Evolutionary conservation across 1,284 basidiomycete species (phyloP).

Genomic region (Sporisorium graminicola): DNA sequence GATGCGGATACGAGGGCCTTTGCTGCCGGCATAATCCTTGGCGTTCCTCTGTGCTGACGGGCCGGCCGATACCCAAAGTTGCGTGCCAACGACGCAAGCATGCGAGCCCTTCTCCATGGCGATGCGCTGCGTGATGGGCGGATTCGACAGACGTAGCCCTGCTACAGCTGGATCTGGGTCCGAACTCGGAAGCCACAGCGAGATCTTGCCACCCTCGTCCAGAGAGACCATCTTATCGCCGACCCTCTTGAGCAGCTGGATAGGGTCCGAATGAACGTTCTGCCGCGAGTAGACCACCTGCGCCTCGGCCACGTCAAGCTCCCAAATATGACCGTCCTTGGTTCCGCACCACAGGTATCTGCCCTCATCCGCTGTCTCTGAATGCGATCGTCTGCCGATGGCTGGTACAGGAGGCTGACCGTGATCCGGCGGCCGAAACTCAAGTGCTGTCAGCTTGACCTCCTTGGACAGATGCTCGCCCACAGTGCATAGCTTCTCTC

Average conservation of each 20-base stretch:
- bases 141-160: conserved; percentile 45
- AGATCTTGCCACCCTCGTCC: conserved; percentile 68
- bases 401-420: conserved; percentile 22
- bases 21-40: conserved; percentile 33
- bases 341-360: conserved; percentile 66
- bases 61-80: conserved; percentile 62
- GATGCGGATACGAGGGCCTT: conserved; percentile 54
- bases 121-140: conserved; percentile 64
- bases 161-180: conserved; percentile 34
- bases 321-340: conserved; percentile 59
- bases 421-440: conserved; percentile 51
- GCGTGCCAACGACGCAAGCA: conserved; percentile 55
- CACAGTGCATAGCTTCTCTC: conserved; percentile 55
- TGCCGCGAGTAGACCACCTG: conserved; percentile 42
- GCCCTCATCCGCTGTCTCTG: conserved; percentile 52
- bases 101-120: conserved; percentile 58
- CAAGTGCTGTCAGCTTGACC: conserved; percentile 53
- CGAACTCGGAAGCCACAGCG: conserved; percentile 53
- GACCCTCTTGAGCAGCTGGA: conserved; percentile 55
- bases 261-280: conserved; percentile 57
- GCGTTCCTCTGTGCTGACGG: conserved; percentile 25
- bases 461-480: conserved; percentile 53
- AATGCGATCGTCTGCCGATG: conserved; percentile 29
- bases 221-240: conserved; percentile 60
- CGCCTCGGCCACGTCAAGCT: conserved; percentile 59